Evolutionary conservation across 208 protist genomes (phyloP), one percentile per base, ranked within the genome.

Genomic region (Trypanosoma scelopori): DNA sequence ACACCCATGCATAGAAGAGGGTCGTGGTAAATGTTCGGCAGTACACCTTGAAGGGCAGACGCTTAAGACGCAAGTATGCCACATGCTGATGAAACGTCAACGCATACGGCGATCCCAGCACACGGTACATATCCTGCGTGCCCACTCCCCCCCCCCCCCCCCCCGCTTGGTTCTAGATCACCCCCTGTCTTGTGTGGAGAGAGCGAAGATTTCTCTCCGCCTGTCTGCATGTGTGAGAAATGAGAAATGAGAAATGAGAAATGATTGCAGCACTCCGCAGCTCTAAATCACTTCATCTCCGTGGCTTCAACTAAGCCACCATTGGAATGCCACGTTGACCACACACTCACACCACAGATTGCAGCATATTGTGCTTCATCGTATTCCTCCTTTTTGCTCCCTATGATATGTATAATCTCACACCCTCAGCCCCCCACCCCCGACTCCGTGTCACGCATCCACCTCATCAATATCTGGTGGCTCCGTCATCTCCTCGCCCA

Each of bases 31-130:
- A 84, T 49, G 71, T 93, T 0, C 75, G 75, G 76, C 91, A 96
- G 77, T 96, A 92, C 9, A 94, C 76, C 43, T 84, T 83, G 61
- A 92, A 90, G 3, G 91, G 87, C 1, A 90, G 65, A 45, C 82
- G 78, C 64, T 92, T 91, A n/a, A 94, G 63, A 5, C 87, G 85
- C 7, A 96, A 72, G 62, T 93, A 94, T 23, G 82, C 77, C 57
- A 93, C 84, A 46, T 90, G 74, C 63, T 96, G 91, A 39, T 94
- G 91, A 25, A 92, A 55, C 13, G 49, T 20, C 22, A 92, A 48
- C 5, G 84, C 82, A 75, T 87, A 93, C 0, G 91, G 91, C 2
- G 84, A 86, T 22, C 87, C 91, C 35, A 96, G 86, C 45, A 93
- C 84, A 25, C 91, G 85, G 65, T 83, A 96, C 4, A 30, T 55